Conservation (phyloP, 192 early-diverging fungal genomes). For the Backusella tuberculispora region DNA sequence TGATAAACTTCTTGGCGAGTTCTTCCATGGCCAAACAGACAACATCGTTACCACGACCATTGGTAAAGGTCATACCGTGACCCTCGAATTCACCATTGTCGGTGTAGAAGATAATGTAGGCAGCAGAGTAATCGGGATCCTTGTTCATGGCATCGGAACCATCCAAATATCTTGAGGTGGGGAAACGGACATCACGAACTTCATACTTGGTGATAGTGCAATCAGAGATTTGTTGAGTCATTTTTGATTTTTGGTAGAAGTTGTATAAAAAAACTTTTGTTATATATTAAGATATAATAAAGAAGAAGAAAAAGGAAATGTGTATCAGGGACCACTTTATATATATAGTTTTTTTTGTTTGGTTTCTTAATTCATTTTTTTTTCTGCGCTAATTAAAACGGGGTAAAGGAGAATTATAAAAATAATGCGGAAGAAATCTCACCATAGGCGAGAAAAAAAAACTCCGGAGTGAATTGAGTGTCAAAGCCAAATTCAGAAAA, state of each 20-base stretch:
- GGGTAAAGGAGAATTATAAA: constrained; percentile 2
- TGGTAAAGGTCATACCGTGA: constrained; percentile 45
- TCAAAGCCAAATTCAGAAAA: constrained; percentile 8
- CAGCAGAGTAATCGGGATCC: constrained; percentile 48
- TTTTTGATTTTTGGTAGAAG: not conserved
- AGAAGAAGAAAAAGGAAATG: constrained; percentile 5
- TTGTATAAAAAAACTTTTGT: not conserved
- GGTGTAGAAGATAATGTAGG: constrained; percentile 46
- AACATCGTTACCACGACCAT: constrained; percentile 41
- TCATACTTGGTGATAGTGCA: constrained; percentile 42
- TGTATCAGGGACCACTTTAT: constrained; percentile 6
- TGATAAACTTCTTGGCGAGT: constrained; percentile 40
- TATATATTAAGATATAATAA: constrained; percentile 1
- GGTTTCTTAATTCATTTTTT: not conserved
- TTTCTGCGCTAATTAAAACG: constrained; percentile 2
- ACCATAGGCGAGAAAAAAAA: not conserved
- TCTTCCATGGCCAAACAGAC: constrained; percentile 37
- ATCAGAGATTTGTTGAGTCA: constrained; percentile 20
- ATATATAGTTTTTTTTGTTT: constrained; percentile 1
- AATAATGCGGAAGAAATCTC: not conserved
- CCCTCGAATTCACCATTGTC: constrained; percentile 32
- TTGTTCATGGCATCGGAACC: constrained; percentile 52
- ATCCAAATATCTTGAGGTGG: constrained; percentile 42
- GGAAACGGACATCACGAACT: constrained; percentile 45
- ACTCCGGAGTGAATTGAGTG: not conserved